Conservation (phyloP, 2,329 filamentous ascomycete genomes). For the Paraconiothyrium sp. region DNA sequence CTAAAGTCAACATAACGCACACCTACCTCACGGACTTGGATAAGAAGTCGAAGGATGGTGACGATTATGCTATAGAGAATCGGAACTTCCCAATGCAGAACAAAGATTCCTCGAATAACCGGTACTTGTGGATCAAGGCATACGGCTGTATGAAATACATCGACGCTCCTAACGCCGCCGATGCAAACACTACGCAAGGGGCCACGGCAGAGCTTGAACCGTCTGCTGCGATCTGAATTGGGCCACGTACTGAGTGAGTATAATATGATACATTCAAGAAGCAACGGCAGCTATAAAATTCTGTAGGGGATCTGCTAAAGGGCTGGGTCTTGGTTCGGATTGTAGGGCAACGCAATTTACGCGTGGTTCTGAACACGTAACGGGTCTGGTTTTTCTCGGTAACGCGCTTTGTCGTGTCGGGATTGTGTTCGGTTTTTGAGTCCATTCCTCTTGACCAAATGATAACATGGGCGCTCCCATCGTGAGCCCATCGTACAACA, state of each 20-base stretch:
- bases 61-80: too few relatives aligned
- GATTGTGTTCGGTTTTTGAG: too few relatives aligned
- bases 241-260: neutral
- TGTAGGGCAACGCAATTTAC: neutral
- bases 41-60: neutral
- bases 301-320: neutral
- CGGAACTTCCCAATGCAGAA: neutral
- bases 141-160: slow-evolving; percentile 11
- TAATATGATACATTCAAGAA: neutral
- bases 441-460: too few relatives aligned
- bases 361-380: neutral
- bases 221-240: neutral
- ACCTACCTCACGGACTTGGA: neutral
- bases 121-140: neutral
- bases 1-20: neutral
- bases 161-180: neutral
- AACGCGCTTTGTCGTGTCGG: neutral
- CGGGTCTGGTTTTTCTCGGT: neutral
- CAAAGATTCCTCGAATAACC: neutral
- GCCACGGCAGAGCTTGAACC: neutral
- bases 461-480: too few relatives aligned
- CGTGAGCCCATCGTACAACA: too few relatives aligned
- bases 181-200: neutral
- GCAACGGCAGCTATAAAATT: neutral
- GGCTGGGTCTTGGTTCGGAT: neutral